A percentile compares a stretch with the other conserved stretches of the same genome.
Conservation (phyloP, 2,329 filamentous ascomycete species). For the Clonostachys solani region DNA sequence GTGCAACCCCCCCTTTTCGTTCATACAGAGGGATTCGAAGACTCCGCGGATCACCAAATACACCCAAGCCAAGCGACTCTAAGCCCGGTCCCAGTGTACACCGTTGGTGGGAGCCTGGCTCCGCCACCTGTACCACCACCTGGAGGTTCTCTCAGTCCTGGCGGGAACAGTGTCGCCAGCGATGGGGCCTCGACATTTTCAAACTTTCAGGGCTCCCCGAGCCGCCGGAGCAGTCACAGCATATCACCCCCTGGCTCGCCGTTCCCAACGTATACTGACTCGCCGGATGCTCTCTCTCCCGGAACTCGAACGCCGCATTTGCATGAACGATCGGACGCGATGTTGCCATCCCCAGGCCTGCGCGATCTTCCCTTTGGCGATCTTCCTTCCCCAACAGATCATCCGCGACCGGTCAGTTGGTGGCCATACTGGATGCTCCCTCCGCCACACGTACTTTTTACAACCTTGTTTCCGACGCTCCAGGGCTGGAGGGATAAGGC, state of each 20-base stretch:
- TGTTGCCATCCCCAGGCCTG: slow-evolving; percentile 36
- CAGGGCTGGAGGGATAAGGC: slow-evolving; percentile 77
- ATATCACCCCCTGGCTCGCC: slow-evolving; percentile 51
- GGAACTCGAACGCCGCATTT: slow-evolving; percentile 16
- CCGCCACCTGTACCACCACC: slow-evolving; percentile 22
- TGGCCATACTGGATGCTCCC: slow-evolving; percentile 79
- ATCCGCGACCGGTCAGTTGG: slow-evolving; percentile 56
- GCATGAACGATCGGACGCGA: slow-evolving; percentile 46
- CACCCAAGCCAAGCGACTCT: slow-evolving; percentile 13
- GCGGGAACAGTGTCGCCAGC: background rate
- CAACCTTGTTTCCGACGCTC: slow-evolving; percentile 83
- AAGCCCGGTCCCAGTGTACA: slow-evolving; percentile 22
- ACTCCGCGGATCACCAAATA: background rate
- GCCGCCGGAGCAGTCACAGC: slow-evolving; percentile 31
- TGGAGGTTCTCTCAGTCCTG: background rate
- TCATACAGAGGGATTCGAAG: slow-evolving; percentile 5
- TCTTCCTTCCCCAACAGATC: slow-evolving; percentile 30
- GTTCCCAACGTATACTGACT: slow-evolving; percentile 67
- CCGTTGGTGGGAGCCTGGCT: slow-evolving; percentile 33
- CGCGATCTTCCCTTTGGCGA: slow-evolving; percentile 42
- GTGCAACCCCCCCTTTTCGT: background rate
- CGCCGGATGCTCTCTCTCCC: slow-evolving; percentile 39
- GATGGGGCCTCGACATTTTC: background rate
- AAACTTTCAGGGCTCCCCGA: slow-evolving; percentile 6
- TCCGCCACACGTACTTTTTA: slow-evolving; percentile 63